Conservation (phyloP, 345 rosid genomes). For the Salix exigua region DNA sequence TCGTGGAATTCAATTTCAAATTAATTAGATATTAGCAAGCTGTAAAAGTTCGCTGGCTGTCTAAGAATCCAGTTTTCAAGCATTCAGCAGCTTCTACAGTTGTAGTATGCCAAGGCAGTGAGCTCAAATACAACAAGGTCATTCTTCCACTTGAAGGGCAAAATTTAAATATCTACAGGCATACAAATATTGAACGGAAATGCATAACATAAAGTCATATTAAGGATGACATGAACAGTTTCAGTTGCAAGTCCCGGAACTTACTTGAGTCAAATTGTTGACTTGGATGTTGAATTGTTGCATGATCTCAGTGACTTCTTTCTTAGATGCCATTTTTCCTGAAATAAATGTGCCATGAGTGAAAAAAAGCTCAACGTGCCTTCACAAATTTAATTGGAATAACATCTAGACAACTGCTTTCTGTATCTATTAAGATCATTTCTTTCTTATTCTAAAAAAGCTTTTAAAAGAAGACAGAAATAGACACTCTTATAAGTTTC, state of each 20-base stretch:
- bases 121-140: background rate
- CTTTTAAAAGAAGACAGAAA: background rate
- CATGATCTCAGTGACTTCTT: constrained; percentile 50
- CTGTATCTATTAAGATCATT: background rate
- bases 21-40: background rate
- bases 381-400: background rate
- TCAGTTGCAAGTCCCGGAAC: constrained; percentile 22
- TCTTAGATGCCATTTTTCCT: constrained; percentile 63
- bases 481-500: background rate
- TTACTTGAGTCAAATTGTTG: constrained; percentile 90
- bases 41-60: background rate
- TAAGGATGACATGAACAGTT: background rate
- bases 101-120: background rate
- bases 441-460: background rate
- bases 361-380: background rate
- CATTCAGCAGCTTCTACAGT: background rate
- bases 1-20: background rate
- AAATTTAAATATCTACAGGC: background rate
- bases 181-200: background rate
- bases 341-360: constrained; percentile 22
- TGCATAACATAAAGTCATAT: background rate
- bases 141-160: background rate
- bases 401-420: background rate
- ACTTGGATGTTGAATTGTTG: constrained; percentile 89
- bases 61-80: background rate